Base-by-base conservation (phyloP, 75 land plant genomes). In the Azolla pinnata region DNA sequence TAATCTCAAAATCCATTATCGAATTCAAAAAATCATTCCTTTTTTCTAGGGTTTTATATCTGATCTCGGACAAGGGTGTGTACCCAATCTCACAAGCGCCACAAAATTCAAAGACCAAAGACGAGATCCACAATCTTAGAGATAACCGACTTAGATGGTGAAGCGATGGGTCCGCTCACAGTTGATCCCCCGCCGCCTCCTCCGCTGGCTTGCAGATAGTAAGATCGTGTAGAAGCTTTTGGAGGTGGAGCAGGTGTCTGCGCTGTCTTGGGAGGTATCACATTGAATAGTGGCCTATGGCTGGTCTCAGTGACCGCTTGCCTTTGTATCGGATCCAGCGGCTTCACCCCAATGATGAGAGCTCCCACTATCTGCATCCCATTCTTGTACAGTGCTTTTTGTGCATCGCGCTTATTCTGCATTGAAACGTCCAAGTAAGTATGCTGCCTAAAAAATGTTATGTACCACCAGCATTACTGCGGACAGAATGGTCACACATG, bases 331-430 rank as follows among this genome's bases (percentile, higher is more conserved):
- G 88, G 85, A 71, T 93, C 98, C 57, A 85, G 33, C 20, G 77
- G 78, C 71, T 93, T 93, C 60, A 93, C 98, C 34, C 98, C 98
- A 2, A 93, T 62, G 28, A 88, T 85, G 2, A 88, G 71, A 4
- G 79, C 71, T 29, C 96, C 86, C 59, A 85, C 82, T 4, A 93
- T 67, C 58, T 80, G 86, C 69, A 71, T 73, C 1, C 98, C 98
- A 60, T 93, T 81, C 72, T 85, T 93, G 52, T 61, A 73, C 23
- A 93, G 75, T 27, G 98, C 98, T 50, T 81, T 93, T 50, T 80
- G 86, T 24, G 98, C 98, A 81, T 88, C 96, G 63, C 68, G 79
- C 1, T 70, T 82, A 48, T 68, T 87, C 97, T 92, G 90, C 70
- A 63, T 17, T n/a, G n/a, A n/a, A n/a, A n/a, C n/a, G n/a, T n/a